phyloP scores from a whole-genome alignment of 768 basidiomycete genomes.

The Pleurotus djamor region DNA sequence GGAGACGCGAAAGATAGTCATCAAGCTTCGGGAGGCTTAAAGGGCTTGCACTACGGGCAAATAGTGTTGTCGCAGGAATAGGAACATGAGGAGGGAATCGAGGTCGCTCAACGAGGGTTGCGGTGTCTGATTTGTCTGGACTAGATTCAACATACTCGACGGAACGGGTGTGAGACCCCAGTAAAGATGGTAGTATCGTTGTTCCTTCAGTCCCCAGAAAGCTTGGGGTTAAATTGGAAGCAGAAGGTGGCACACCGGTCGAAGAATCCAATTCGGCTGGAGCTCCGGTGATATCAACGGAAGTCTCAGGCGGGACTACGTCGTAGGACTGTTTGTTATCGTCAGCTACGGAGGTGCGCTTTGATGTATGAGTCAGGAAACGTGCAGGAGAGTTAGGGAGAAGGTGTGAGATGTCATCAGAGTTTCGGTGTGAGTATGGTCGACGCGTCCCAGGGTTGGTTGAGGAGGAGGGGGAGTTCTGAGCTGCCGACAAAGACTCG shows the following conservation, averaged over 20 bases:
- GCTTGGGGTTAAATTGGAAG: background rate
- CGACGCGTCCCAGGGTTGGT: background rate
- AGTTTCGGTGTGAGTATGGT: background rate
- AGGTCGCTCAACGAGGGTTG: slow-evolving; percentile 5
- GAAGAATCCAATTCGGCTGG: background rate
- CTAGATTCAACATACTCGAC: background rate
- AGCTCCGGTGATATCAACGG: background rate
- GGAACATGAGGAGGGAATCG: slow-evolving; percentile 33
- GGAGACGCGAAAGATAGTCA: slow-evolving; percentile 46
- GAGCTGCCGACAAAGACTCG: slow-evolving; percentile 15
- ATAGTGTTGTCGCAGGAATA: slow-evolving; percentile 53
- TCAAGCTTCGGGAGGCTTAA: slow-evolving; percentile 65
- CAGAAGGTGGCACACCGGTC: background rate
- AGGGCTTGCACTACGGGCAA: slow-evolving; percentile 56
- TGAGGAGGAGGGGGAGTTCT: background rate
- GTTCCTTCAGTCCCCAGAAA: background rate
- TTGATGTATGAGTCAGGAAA: slow-evolving; percentile 16
- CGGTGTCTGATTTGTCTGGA: background rate
- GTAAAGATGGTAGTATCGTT: background rate
- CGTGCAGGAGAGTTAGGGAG: slow-evolving; percentile 19
- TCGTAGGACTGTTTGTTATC: too few species aligned
- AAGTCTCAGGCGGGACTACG: too few species aligned
- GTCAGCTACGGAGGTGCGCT: background rate
- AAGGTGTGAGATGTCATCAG: background rate
- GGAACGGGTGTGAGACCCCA: background rate